Evolutionary conservation across 371 early-diverging fungal species (phyloP).

Genomic region (Sporodiniella umbellata): DNA sequence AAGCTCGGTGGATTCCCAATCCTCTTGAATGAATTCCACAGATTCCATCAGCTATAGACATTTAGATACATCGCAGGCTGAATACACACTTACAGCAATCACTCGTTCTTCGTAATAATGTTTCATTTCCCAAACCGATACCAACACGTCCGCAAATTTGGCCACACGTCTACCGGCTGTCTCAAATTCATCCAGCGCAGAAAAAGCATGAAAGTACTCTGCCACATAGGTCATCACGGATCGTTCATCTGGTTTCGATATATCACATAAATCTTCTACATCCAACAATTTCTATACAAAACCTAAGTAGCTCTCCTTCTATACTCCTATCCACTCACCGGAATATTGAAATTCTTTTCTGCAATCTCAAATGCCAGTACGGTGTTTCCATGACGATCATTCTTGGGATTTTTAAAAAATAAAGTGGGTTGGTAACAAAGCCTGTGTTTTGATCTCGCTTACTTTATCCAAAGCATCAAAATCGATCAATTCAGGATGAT

Average conservation of each 20-base stretch:
- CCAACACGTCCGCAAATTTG: conserved; percentile 86
- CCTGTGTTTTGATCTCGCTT: neutral
- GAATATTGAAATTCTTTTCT: conserved; percentile 84
- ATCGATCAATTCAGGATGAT: conserved; percentile 94
- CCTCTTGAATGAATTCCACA: conserved; percentile 54
- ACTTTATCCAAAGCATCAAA: conserved; percentile 79
- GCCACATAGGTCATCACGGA: conserved; percentile 99
- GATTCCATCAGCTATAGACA: conserved; percentile 53
- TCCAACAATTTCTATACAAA: conserved; percentile 71
- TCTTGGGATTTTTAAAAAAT: conserved; percentile 18
- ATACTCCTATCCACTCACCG: conserved; percentile 57
- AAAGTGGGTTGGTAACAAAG: neutral
- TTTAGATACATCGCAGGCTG: neutral
- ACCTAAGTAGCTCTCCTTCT: no score
- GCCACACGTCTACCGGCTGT: conserved; percentile 90
- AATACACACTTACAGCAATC: conserved; percentile 28
- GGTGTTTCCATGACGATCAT: conserved; percentile 81
- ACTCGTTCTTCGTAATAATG: conserved; percentile 88
- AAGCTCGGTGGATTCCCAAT: conserved; percentile 67
- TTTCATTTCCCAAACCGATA: conserved; percentile 85
- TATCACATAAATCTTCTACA: conserved; percentile 95
- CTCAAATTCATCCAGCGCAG: conserved; percentile 82
- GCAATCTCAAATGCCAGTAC: conserved; percentile 96
- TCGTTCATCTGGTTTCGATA: conserved; percentile 94
- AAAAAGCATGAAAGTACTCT: conserved; percentile 97